Evolutionary conservation across 148 eudicot species (phyloP).

Genomic region (Camellia granthamiana): DNA sequence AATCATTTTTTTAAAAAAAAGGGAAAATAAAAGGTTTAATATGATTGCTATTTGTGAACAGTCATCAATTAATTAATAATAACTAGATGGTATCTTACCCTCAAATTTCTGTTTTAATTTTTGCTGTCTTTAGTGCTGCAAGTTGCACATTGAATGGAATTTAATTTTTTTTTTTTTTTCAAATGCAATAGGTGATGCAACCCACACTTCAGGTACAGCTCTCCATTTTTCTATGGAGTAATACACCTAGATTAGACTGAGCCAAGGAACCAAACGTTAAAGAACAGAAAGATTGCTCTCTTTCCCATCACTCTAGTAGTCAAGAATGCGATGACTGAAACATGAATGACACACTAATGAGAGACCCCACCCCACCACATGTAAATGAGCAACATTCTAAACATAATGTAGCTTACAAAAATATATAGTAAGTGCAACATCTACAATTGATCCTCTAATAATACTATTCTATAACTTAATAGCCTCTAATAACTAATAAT

Average conservation of each 20-base stretch:
- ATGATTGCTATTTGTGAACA: background rate
- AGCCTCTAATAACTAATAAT: no score
- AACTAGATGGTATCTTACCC: background rate
- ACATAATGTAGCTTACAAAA: background rate
- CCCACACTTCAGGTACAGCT: background rate
- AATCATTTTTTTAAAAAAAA: background rate
- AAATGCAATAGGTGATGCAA: background rate
- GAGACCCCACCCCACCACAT: background rate
- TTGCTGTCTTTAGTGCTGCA: background rate
- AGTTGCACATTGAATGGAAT: background rate
- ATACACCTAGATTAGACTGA: background rate
- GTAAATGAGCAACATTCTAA: background rate
- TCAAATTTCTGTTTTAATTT: background rate
- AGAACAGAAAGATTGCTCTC: background rate
- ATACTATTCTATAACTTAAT: no score
- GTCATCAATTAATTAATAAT: background rate
- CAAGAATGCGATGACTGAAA: background rate
- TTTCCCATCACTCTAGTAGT: background rate
- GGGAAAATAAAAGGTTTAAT: background rate
- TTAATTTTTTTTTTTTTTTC: background rate
- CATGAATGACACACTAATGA: background rate
- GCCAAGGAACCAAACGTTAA: slow-evolving; percentile 3
- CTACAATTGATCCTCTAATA: background rate
- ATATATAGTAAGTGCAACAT: background rate
- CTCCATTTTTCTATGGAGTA: background rate